Conservation (phyloP, 257 asterid genomes). For the Solanum bulbocastanum region DNA sequence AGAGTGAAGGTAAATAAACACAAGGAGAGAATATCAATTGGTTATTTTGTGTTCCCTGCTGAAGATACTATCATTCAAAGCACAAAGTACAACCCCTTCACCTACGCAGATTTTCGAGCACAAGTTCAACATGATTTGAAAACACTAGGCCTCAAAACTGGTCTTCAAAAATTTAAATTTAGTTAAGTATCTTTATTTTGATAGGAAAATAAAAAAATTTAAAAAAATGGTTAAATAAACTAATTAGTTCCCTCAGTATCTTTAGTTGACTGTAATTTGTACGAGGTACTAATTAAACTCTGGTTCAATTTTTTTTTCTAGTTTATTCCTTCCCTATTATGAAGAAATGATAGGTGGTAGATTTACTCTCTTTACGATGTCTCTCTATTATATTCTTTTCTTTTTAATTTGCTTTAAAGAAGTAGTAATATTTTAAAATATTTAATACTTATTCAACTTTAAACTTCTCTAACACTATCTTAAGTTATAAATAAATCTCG, state of each 20-base stretch:
- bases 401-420: neutral
- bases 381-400: neutral
- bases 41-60: slow-evolving; percentile 64
- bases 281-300: neutral
- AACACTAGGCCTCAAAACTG: slow-evolving; percentile 55
- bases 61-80: slow-evolving; percentile 58
- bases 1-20: slow-evolving; percentile 55
- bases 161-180: slow-evolving; percentile 48
- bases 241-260: neutral
- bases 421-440: neutral
- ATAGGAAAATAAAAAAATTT: no score
- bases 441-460: neutral
- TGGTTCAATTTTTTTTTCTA: neutral
- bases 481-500: neutral
- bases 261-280: neutral
- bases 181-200: neutral
- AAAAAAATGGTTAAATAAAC: neutral
- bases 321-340: neutral
- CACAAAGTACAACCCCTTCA: slow-evolving; percentile 62
- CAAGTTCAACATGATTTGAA: slow-evolving; percentile 54
- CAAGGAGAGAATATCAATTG: slow-evolving; percentile 61
- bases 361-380: neutral
- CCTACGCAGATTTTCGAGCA: slow-evolving; percentile 57
- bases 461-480: neutral
- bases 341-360: neutral